Base-by-base conservation (phyloP, 805 yeast species). In the Geotrichum ghanense region DNA sequence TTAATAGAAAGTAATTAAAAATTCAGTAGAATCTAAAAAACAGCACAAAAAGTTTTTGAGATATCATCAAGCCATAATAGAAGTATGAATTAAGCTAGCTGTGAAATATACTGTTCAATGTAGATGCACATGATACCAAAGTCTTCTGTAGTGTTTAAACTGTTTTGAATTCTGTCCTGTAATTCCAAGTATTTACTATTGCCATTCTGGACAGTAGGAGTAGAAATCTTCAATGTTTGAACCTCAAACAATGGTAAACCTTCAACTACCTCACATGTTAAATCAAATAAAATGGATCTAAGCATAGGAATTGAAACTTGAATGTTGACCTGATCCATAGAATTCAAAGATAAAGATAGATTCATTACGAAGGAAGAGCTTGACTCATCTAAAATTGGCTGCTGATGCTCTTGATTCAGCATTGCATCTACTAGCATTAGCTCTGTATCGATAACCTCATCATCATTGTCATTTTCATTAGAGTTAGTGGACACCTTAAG, bases 401-500 rank as follows among this genome's bases (percentile, higher is more conserved):
- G 10, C 16, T 31, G 37, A 16, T 31, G 37, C 19, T 31, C 37
- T 12, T 31, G 37, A n/a, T 31, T 19, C 17, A 31, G 14, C 37
- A 31, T 31, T 10, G 37, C 37, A 31, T 31, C 37, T 31, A 31
- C 37, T 5, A 31, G 37, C 37, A 31, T 31, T 23, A 40, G 16
- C 2, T 25, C 24, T 6, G 48, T 37, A 20, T 45, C 41, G 16
- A 46, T 24, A 12, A 46, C 26, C 20, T 46, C 48, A n/a, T 46
- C 48, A 2, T 43, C 48, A 4, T 43, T 27, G 10, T 43, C 46
- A 12, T 27, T 27, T 17, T 46, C 48, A 21, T 45, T 26, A 5
- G 45, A 31, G 3, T 45, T 40, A 3, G 34, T 26, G 4, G 31
- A 39, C 14, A 40, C 48, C 14, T 43, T 20, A 26, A 31, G 39